Conservation (phyloP, 192 early-diverging fungal species). For the Gonapodya prolifera region DNA sequence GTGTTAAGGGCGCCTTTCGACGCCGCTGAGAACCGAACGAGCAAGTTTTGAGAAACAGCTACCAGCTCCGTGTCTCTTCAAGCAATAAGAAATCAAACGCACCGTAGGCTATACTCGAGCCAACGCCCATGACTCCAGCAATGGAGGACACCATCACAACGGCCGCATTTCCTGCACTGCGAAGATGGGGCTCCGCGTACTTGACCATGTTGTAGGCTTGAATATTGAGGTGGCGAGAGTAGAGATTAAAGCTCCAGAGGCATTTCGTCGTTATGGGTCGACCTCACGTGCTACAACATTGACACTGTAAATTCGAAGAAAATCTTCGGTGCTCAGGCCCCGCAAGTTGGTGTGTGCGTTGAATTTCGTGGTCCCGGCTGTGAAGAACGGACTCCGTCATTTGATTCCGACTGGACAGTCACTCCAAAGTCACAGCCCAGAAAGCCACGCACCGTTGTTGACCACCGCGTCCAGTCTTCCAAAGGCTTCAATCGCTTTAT, state of each 20-base stretch:
- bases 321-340: background rate
- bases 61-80: too few species aligned
- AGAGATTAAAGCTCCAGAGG: too few species aligned
- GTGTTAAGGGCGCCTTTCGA: constrained; percentile 2
- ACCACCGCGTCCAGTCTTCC: background rate
- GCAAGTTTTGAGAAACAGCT: background rate
- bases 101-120: background rate
- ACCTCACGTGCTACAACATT: background rate
- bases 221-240: background rate
- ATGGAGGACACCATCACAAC: constrained; percentile 1
- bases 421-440: background rate
- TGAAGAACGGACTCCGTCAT: background rate
- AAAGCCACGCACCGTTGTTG: background rate
- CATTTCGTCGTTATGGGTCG: background rate
- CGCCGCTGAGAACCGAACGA: background rate
- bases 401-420: background rate
- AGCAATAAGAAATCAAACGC: too few species aligned
- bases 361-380: background rate
- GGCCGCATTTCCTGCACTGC: background rate
- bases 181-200: background rate
- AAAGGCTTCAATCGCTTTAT: background rate
- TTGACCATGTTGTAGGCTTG: background rate
- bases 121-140: constrained; percentile 5
- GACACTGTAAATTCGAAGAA: background rate
- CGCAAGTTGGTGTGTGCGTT: background rate